Evolutionary conservation across 768 basidiomycete genomes (phyloP).

Genomic region (Clitopilus hobsonii): DNA sequence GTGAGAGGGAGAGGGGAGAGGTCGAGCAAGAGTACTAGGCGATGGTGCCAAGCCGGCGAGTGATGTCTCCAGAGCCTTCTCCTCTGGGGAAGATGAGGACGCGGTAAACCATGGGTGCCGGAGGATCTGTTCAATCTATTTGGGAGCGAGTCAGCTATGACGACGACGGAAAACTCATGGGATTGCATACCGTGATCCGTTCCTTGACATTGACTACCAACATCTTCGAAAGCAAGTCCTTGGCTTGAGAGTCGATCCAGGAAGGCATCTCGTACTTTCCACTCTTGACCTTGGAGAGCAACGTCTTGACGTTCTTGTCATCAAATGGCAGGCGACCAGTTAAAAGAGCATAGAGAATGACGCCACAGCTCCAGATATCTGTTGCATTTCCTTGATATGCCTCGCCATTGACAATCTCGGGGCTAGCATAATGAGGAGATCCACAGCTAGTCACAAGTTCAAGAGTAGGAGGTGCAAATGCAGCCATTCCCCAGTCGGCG

Average conservation of each 20-base stretch:
- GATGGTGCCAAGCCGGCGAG: slow-evolving; percentile 51
- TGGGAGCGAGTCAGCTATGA: background rate
- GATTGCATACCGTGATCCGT: slow-evolving; percentile 70
- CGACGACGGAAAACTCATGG: slow-evolving; percentile 2
- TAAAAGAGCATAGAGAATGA: slow-evolving; percentile 86
- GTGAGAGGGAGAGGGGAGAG: slow-evolving; percentile 60
- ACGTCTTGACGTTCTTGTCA: slow-evolving; percentile 74
- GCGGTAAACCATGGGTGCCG: slow-evolving; percentile 73
- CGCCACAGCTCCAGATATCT: slow-evolving; percentile 96
- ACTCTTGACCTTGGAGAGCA: slow-evolving; percentile 82
- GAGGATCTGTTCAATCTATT: slow-evolving; percentile 82
- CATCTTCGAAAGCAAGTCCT: slow-evolving; percentile 83
- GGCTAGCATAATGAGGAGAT: slow-evolving; percentile 94
- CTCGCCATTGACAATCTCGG: slow-evolving; percentile 91
- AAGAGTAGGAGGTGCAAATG: slow-evolving; percentile 80
- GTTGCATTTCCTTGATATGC: slow-evolving; percentile 87
- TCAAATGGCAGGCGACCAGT: slow-evolving; percentile 93
- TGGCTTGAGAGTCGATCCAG: slow-evolving; percentile 78
- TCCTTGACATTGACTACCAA: slow-evolving; percentile 77
- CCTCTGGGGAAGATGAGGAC: slow-evolving; percentile 21
- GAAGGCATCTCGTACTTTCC: slow-evolving; percentile 83
- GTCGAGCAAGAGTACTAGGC: slow-evolving; percentile 62
- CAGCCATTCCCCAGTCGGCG: slow-evolving; percentile 98
- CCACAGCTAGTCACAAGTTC: slow-evolving; percentile 94
- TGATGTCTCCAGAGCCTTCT: slow-evolving; percentile 11